Conservation (phyloP, 2,329 filamentous ascomycete genomes). For the Ophidiomyces ophidiicola region DNA sequence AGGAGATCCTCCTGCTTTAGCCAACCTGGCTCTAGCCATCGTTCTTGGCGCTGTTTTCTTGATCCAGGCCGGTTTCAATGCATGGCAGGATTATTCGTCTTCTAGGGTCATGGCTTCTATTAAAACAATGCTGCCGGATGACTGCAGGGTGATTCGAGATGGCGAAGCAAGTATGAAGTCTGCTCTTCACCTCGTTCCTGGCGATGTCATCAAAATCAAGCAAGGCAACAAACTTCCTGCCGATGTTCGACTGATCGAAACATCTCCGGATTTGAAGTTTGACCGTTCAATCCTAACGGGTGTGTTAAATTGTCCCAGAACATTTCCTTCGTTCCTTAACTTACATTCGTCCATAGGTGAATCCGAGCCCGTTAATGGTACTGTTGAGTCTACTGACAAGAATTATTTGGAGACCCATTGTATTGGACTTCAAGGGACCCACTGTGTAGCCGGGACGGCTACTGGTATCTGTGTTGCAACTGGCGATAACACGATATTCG, state of each 20-base stretch:
- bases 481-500: slow-evolving; percentile 62
- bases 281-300: slow-evolving; percentile 62
- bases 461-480: slow-evolving; percentile 58
- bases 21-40: slow-evolving; percentile 61
- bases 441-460: slow-evolving; percentile 58
- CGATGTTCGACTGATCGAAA: slow-evolving; percentile 57
- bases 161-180: slow-evolving; percentile 39
- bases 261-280: slow-evolving; percentile 57
- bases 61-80: slow-evolving; percentile 57
- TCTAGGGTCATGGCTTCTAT: slow-evolving; percentile 68
- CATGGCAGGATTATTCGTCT: slow-evolving; percentile 64
- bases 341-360: slow-evolving; percentile 45
- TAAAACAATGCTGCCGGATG: slow-evolving; percentile 65
- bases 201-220: slow-evolving; percentile 56
- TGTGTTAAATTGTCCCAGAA: slow-evolving; percentile 19
- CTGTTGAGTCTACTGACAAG: slow-evolving; percentile 53
- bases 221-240: slow-evolving; percentile 63
- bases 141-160: slow-evolving; percentile 54
- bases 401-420: slow-evolving; percentile 68
- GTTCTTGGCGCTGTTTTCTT: slow-evolving; percentile 59
- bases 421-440: slow-evolving; percentile 68
- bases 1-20: slow-evolving; percentile 55
- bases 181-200: slow-evolving; percentile 55
- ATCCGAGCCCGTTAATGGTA: slow-evolving; percentile 51
- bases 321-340: background rate